phyloP scores from a whole-genome alignment of 2,329 filamentous ascomycete genomes.

The Penicillium crustosum region DNA sequence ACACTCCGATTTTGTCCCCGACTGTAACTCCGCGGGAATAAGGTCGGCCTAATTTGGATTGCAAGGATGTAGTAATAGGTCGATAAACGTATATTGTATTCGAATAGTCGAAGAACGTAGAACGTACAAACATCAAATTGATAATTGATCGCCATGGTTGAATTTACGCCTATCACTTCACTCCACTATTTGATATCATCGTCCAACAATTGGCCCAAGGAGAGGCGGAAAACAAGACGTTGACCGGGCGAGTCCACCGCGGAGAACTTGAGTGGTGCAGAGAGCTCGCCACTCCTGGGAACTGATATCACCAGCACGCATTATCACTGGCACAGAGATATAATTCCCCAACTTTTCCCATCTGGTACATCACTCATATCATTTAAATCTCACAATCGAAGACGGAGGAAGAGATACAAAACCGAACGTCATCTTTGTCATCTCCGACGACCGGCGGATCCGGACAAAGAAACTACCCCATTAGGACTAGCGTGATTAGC shows the following conservation, averaged over 20 bases:
- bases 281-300: slow-evolving; percentile 15
- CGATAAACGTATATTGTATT: not conserved
- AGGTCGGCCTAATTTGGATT: not conserved
- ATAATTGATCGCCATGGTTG: slow-evolving; percentile 1
- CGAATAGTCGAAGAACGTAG: not conserved
- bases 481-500: slow-evolving; percentile 20
- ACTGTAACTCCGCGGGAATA: not conserved
- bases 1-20: not conserved
- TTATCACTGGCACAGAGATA: slow-evolving; percentile 4
- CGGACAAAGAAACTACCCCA: slow-evolving; percentile 13
- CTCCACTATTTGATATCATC: slow-evolving; percentile 27
- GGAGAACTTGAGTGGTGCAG: slow-evolving; percentile 19
- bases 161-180: not conserved
- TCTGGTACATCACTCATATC: not conserved
- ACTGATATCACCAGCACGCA: slow-evolving; percentile 17
- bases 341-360: not conserved
- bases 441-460: slow-evolving; percentile 27
- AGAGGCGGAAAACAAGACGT: slow-evolving; percentile 19
- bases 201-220: slow-evolving; percentile 17
- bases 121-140: not conserved
- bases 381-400: not conserved
- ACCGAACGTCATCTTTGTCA: slow-evolving; percentile 16
- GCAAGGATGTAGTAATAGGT: not conserved
- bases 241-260: slow-evolving; percentile 17
- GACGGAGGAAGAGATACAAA: not conserved